These are phyloP conservation scores for Annulohypoxylon moriforme DNA, from an alignment of 495 filamentous ascomycete species.

Conservation along the genomic window DNA sequence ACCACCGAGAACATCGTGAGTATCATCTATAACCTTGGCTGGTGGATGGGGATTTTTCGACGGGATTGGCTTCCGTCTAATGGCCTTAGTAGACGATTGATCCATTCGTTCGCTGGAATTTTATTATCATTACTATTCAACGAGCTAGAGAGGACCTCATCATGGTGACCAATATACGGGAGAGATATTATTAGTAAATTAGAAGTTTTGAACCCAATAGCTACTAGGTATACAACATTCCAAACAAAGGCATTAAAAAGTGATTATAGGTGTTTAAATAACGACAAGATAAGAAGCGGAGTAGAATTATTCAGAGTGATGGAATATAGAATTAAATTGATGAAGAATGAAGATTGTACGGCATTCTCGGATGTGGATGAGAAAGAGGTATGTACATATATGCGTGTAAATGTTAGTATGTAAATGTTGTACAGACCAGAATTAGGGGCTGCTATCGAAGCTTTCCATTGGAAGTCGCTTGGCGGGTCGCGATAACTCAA, in stretches of 20 bases:
- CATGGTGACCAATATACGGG: slow-evolving; percentile 3
- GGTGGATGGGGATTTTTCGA: neutral
- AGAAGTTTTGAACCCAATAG: neutral
- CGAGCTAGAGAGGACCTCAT: neutral
- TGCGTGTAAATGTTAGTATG: too few relatives aligned
- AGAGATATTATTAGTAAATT: neutral
- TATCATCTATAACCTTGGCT: neutral
- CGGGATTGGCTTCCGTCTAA: slow-evolving; percentile 37
- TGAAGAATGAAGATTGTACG: slow-evolving; percentile 20
- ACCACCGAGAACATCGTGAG: slow-evolving; percentile 35
- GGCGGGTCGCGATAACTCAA: slow-evolving; percentile 16
- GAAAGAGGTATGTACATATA: too few relatives aligned
- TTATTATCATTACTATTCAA: slow-evolving; percentile 5
- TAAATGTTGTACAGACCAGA: slow-evolving; percentile 9
- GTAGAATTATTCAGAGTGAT: neutral
- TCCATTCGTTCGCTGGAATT: slow-evolving; percentile 26
- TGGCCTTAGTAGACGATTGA: slow-evolving; percentile 1
- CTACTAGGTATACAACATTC: neutral
- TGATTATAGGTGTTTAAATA: neutral
- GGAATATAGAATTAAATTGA: neutral
- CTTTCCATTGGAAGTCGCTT: slow-evolving; percentile 25
- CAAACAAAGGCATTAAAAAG: slow-evolving; percentile 11
- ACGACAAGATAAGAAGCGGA: slow-evolving; percentile 10
- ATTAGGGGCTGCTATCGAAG: slow-evolving; percentile 35
- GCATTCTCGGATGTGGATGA: slow-evolving; percentile 27